Conservation (phyloP, 1,139 yeast species). For the Blastobotrys buckinghamii region DNA sequence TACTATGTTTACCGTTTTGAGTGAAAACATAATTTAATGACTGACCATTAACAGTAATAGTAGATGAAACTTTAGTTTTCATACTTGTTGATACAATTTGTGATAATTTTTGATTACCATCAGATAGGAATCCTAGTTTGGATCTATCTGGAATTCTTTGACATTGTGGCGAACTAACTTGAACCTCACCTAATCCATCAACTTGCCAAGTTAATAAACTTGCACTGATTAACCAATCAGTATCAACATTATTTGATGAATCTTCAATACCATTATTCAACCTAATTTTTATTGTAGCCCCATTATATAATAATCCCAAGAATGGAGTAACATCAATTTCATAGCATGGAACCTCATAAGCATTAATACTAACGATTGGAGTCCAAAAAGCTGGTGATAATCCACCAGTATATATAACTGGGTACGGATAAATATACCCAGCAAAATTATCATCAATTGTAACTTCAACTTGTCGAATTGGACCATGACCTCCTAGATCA, state of each 20-base stretch:
- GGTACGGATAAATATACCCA: conserved; percentile 36
- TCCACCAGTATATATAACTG: conserved; percentile 70
- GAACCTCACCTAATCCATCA: conserved; percentile 25
- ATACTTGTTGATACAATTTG: conserved; percentile 4
- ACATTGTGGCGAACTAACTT: conserved; percentile 13
- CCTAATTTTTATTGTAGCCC: conserved; percentile 27
- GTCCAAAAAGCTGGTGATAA: conserved; percentile 73
- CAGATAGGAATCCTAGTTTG: conserved; percentile 1
- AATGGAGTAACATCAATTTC: conserved; percentile 63
- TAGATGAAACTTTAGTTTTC: conserved; percentile 2
- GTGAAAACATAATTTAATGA: conserved; percentile 14
- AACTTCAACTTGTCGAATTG: conserved; percentile 34
- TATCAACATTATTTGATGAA: conserved; percentile 37
- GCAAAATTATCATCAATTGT: conserved; percentile 31
- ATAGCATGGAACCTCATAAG: conserved; percentile 65
- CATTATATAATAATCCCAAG: conserved; percentile 56
- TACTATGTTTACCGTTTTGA: conserved; percentile 14
- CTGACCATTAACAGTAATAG: conserved; percentile 9
- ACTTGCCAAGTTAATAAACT: conserved; percentile 58
- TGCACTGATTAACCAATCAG: conserved; percentile 69
- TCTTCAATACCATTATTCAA: conserved; percentile 48
- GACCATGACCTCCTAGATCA: conserved; percentile 50
- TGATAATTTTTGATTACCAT: neutral
- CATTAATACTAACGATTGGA: conserved; percentile 65
- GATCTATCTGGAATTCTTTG: neutral